Evolutionary conservation across 129 eudicot species (phyloP), one percentile per base, ranked within the genome.

Genomic region (Apium graveolens): DNA sequence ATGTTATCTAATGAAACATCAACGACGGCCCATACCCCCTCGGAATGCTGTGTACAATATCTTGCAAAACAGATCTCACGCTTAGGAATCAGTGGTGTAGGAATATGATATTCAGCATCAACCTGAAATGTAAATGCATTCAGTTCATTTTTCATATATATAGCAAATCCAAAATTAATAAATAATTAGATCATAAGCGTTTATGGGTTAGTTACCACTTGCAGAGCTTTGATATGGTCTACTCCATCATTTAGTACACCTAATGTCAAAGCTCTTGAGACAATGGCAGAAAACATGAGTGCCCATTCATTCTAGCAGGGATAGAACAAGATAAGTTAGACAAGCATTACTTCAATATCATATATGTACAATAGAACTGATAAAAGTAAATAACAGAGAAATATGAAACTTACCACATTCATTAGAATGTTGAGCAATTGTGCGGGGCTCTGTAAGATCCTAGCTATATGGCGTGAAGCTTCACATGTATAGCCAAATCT

Each of bases 401-500:
- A 37, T 6, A 37, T 10, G 2, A 55, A 8, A 21, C 81, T 0
- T 81, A 86, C 97, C 83, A 84, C 84, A 49, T 89, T 86, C 93
- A 91, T 86, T 34, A 91, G 78, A 80, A 91, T 87, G n/a, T 89
- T 91, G 9, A 91, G 88, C 44, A 91, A 81, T 44, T 78, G 83
- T 43, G 80, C 17, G 39, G 79, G 87, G 63, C 81, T 84, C 92
- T 89, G 84, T 65, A 78, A 82, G 37, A 87, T 84, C 66, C 84
- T 82, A 2, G 74, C 84, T 7, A 87, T 65, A 16, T 82, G 84
- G 17, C 90, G 77, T 5, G 97, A 87, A 41, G 90, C 90, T 81
- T 91, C 97, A 31, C 79, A 75, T 73, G 41, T 84, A 62, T 82
- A 80, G 38, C 82, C 83, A 34, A 71, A 1, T 8, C 76, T 80